Evolutionary conservation across 805 yeast genomes (phyloP), one percentile per base, ranked within the genome.

Genomic region (Metschnikowia hibisci): DNA sequence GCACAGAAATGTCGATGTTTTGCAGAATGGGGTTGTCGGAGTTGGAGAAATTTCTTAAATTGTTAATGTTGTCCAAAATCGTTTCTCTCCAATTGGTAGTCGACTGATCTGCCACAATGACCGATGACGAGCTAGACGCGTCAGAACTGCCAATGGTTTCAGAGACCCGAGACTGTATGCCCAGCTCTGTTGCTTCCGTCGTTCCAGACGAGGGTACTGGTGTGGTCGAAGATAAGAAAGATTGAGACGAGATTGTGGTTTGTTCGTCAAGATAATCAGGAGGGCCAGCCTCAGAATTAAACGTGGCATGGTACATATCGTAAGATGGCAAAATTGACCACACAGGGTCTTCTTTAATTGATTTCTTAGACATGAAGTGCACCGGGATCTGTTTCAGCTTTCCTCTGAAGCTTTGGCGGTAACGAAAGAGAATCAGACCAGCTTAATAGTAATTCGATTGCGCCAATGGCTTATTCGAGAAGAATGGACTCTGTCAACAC

Each of bases 311-410:
- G 45, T 61, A 66, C 69, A 68, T 64, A 22, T 59, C 59, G 50
- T 69, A 69, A 31, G 69, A 63, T 6, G 74, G 74, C 15, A 69
- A 47, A 11, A 69, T 69, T 14, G 61, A 55, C 69, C 71, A 66
- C 12, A 67, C 48, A 1, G 69, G 70, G 29, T 55, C 64, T 11
- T 47, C 48, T 18, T 49, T 49, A 27, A 32, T 3, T 13, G 34
- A 14, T 10, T 32, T 32, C 16, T 32, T 32, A 5, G 26, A 10
- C 34, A 32, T 32, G 29, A 20, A 20, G n/a, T n/a, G n/a, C n/a
- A n/a, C n/a, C n/a, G n/a, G 7, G 23, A 20, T 20, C 5, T 20
- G 5, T 6, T 20, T 20, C 7, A 8, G 23, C 23, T 20, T 20
- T 20, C 7, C 23, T 20, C 4, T 2, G n/a, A 20, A 20, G 23